Evolutionary conservation across 2,329 filamentous ascomycete species (phyloP).

Genomic region (Neonectria punicea): DNA sequence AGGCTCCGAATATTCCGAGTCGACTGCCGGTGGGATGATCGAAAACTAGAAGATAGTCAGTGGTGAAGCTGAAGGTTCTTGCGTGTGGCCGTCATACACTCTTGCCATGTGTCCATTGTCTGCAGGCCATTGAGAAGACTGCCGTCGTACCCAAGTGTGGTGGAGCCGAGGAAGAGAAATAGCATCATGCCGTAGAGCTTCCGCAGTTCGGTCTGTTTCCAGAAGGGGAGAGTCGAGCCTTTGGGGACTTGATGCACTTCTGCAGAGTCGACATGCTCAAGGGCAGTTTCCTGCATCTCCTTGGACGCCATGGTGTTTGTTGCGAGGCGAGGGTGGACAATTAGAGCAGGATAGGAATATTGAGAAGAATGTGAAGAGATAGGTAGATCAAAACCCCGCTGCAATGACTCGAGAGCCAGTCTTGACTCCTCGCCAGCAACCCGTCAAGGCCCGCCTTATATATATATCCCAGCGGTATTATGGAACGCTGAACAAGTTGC

Average conservation of each 20-base stretch:
- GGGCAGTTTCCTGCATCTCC: slow-evolving; percentile 10
- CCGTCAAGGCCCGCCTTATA: neutral
- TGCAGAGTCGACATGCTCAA: slow-evolving; percentile 21
- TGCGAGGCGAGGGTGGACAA: neutral
- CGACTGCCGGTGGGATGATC: slow-evolving; percentile 37
- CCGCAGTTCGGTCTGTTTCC: slow-evolving; percentile 37
- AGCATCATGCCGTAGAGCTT: slow-evolving; percentile 40
- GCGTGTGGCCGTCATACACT: neutral
- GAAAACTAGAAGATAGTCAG: slow-evolving; percentile 29
- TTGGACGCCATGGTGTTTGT: slow-evolving; percentile 23
- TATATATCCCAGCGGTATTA: neutral
- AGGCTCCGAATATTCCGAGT: slow-evolving; percentile 40
- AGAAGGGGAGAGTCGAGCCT: slow-evolving; percentile 32
- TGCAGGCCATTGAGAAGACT: slow-evolving; percentile 36
- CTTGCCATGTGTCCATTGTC: slow-evolving; percentile 38
- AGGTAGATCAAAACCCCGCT: neutral
- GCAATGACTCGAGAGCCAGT: neutral
- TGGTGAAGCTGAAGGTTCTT: neutral
- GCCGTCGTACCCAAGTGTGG: slow-evolving; percentile 35
- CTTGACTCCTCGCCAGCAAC: neutral
- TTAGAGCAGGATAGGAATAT: neutral
- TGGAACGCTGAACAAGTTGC: neutral
- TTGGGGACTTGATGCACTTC: slow-evolving; percentile 20
- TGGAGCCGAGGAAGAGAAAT: slow-evolving; percentile 40
- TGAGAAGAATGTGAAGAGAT: neutral